phyloP scores from a whole-genome alignment of 495 filamentous ascomycete species.

The Neurospora sp. region DNA sequence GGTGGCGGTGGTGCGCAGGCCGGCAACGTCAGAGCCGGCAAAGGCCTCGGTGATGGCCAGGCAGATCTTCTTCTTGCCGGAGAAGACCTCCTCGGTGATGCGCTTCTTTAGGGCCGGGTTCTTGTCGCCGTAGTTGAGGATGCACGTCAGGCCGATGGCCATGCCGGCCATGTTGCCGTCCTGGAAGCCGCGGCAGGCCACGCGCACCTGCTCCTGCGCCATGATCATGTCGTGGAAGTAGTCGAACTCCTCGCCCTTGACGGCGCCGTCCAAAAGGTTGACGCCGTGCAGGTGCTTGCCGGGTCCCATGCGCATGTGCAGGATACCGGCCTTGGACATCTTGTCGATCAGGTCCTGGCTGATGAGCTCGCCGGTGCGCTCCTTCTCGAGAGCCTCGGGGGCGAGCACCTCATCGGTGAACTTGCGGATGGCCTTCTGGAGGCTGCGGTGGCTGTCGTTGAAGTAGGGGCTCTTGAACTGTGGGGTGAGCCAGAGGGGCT shows the following conservation, averaged over 20 bases:
- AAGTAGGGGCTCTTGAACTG: constrained; percentile 77
- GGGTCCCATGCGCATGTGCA: constrained; percentile 77
- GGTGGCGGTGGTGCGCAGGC: constrained; percentile 68
- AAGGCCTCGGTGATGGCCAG: constrained; percentile 86
- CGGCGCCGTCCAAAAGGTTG: constrained; percentile 55
- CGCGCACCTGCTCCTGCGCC: constrained; percentile 60
- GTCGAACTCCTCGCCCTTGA: constrained; percentile 74
- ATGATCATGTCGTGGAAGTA: constrained; percentile 79
- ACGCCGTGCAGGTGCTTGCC: constrained; percentile 72
- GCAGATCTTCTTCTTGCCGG: constrained; percentile 78
- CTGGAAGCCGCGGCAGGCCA: constrained; percentile 58
- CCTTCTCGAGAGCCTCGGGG: constrained; percentile 71
- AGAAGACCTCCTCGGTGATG: constrained; percentile 62
- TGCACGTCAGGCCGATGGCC: constrained; percentile 72
- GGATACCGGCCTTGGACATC: constrained; percentile 62
- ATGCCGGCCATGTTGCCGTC: constrained; percentile 63
- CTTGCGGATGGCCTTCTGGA: constrained; percentile 62
- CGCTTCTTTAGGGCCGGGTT: constrained; percentile 55
- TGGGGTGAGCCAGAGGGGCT: constrained; percentile 70
- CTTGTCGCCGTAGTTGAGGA: constrained; percentile 65
- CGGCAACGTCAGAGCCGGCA: constrained; percentile 78
- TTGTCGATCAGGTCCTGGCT: constrained; percentile 67
- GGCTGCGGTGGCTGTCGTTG: constrained; percentile 59
- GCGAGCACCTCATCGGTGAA: constrained; percentile 63
- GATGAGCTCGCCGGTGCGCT: constrained; percentile 64